Percentiles rank a stretch among this genome's conserved stretches.
phyloP scores from a whole-genome alignment of 1,284 basidiomycete species.

The Porodaedalea pini region DNA sequence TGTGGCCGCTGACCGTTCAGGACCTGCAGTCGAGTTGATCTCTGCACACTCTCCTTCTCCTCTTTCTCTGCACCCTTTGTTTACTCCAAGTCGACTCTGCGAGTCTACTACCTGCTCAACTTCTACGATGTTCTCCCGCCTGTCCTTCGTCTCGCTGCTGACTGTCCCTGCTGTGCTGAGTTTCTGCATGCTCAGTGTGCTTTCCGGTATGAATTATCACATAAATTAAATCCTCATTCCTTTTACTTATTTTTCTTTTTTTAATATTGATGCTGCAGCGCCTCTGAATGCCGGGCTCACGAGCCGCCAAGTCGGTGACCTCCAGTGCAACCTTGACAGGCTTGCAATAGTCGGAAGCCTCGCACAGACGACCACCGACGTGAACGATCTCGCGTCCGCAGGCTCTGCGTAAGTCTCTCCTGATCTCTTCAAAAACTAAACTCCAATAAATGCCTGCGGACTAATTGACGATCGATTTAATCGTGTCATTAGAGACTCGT shows the following conservation, averaged over 20 bases:
- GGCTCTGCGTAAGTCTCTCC: slow-evolving; percentile 8
- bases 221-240: not conserved
- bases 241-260: not conserved
- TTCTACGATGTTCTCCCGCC: slow-evolving; percentile 3
- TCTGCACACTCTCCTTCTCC: not conserved
- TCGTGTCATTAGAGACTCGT: slow-evolving; percentile 28
- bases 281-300: not conserved
- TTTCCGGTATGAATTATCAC: slow-evolving; percentile 13
- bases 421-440: not conserved
- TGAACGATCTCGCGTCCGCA: slow-evolving; percentile 10
- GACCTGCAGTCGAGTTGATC: slow-evolving; percentile 18
- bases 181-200: slow-evolving; percentile 4
- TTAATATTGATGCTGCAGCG: not conserved
- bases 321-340: slow-evolving; percentile 20
- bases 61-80: not conserved
- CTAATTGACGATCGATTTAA: not conserved
- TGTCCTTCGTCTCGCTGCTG: slow-evolving; percentile 8
- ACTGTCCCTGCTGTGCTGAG: slow-evolving; percentile 5
- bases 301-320: slow-evolving; percentile 16
- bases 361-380: slow-evolving; percentile 13
- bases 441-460: not conserved
- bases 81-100: slow-evolving; percentile 7
- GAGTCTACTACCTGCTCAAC: not conserved
- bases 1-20: not conserved
- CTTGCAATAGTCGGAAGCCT: slow-evolving; percentile 11